Base-by-base conservation (phyloP, 2,329 filamentous ascomycete genomes). In the Ceratocystis cacaofunesta region DNA sequence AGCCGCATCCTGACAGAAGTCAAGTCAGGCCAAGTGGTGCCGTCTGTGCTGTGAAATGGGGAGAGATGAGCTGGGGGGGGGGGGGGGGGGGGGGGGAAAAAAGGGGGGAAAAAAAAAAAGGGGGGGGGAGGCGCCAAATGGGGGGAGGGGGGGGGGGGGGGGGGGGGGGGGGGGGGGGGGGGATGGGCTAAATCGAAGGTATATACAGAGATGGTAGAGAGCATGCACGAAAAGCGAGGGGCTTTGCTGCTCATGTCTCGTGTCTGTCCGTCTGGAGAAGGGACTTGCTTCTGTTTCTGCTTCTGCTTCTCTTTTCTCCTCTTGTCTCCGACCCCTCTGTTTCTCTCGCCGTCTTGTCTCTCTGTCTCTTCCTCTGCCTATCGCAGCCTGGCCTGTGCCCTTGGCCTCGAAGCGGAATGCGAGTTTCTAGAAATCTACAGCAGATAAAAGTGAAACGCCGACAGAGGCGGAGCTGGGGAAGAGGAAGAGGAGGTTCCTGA, bases 1-100 rank as follows among this genome's bases (percentile, higher is more conserved):
- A 58, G 55, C 55, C 25, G 55, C 55, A 58, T 58, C 55, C 55
- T 58, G 15, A 58, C n/a, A 57, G 52, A 57, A 57, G 28, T 17
- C 3, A 28, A 28, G 48, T 8, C 22, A 25, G 36, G 36, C 36
- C 10, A 41, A 41, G 36, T 41, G 36, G 36, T 41, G 36, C 10
- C n/a, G 48, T 52, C 48, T 52, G 48, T 57, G 22, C 15, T 12
- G 28, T 19, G 19, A 8, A 50, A 50, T 50, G 52, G 52, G 10
- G 28, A 28, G 30, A 25, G 52, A 28, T 12, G 28, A 10, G 30
- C 22, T 10, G 30, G 50, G 7, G 22, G 19, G 19, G 22, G 22
- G 22, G 22, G 22, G 22, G 22, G 22, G 50, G 7, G 22, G 19
- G 19, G 22, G 30, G 50, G 7, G 22, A n/a, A n/a, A n/a, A n/a